Conservation (phyloP, 1,284 basidiomycete genomes). For the Malassezia caprae region DNA sequence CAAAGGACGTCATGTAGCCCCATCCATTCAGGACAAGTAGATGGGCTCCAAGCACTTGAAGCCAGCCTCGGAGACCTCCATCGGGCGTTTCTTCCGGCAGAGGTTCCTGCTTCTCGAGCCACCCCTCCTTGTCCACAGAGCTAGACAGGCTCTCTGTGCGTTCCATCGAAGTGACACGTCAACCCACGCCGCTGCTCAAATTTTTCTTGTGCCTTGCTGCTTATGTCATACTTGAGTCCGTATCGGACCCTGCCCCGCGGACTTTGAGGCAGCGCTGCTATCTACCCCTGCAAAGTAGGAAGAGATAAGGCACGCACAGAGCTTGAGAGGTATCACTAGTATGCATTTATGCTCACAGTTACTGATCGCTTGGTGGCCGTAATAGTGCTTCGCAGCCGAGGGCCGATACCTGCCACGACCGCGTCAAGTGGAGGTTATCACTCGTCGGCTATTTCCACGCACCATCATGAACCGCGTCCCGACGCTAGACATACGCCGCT, state of each 20-base stretch:
- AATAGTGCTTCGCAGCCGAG: too few species aligned
- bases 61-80: background rate
- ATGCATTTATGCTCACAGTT: too few species aligned
- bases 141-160: background rate
- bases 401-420: too few species aligned
- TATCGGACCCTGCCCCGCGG: background rate
- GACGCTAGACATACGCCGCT: constrained; percentile 7
- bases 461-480: background rate
- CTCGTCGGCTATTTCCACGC: too few species aligned
- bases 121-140: background rate
- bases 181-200: background rate
- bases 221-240: background rate
- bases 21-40: background rate
- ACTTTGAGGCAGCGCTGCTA: too few species aligned
- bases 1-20: constrained; percentile 8
- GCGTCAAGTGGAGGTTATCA: too few species aligned
- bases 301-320: too few species aligned
- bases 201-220: background rate
- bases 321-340: too few species aligned
- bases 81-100: background rate
- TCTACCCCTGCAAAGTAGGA: too few species aligned
- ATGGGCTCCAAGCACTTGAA: constrained; percentile 1
- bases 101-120: background rate
- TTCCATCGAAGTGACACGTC: background rate
- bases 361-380: too few species aligned